phyloP scores from a whole-genome alignment of 2,329 filamentous ascomycete genomes.

The Aspergillus tanneri region DNA sequence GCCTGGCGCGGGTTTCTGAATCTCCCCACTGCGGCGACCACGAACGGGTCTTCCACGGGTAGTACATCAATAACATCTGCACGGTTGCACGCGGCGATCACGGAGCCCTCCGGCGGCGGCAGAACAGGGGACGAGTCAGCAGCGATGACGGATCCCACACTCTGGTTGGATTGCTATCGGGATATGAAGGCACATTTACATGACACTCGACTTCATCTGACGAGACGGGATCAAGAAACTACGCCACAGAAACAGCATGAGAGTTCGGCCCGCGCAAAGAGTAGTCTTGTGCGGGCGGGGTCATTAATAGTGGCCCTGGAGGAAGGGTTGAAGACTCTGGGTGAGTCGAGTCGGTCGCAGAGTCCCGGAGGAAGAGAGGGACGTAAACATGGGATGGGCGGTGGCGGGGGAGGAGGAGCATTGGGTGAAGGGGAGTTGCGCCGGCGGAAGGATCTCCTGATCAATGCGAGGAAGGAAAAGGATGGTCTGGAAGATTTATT shows the following conservation, averaged over 20 bases:
- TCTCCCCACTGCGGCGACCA: constrained; percentile 47
- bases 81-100: constrained; percentile 45
- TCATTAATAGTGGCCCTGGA: constrained; percentile 57
- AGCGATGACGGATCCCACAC: constrained; percentile 52
- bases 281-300: constrained; percentile 56
- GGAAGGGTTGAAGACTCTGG: constrained; percentile 52
- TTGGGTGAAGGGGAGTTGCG: constrained; percentile 63
- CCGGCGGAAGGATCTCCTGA: constrained; percentile 58
- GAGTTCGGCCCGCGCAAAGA: constrained; percentile 61
- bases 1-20: constrained; percentile 61
- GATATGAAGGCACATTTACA: constrained; percentile 62
- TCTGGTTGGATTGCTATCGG: constrained; percentile 62
- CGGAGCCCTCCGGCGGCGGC: constrained; percentile 33
- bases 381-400: constrained; percentile 27
- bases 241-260: constrained; percentile 62
- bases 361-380: constrained; percentile 16
- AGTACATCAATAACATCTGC: constrained; percentile 33
- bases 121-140: constrained; percentile 27
- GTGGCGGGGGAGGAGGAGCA: constrained; percentile 26
- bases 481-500: constrained; percentile 62
- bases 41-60: constrained; percentile 15
- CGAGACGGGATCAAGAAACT: constrained; percentile 58
- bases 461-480: constrained; percentile 59
- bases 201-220: constrained; percentile 59
- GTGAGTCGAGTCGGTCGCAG: constrained; percentile 27